Evolutionary conservation across 768 basidiomycete genomes (phyloP).

Genomic region (Tephrocybe sp.): DNA sequence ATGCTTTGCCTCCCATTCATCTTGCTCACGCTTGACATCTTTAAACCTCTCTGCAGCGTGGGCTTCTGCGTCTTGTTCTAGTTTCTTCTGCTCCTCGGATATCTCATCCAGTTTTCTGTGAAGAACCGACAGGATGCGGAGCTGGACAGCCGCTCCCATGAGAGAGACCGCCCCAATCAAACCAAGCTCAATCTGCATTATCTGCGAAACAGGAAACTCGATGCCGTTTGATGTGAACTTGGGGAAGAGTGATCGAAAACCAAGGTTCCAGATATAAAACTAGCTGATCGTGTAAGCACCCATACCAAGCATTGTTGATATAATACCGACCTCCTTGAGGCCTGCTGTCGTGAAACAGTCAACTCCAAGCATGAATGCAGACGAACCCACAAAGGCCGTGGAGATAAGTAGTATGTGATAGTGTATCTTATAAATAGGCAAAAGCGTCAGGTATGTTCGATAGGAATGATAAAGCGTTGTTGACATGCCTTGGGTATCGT

Average conservation of each 20-base stretch:
- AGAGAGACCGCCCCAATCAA: slow-evolving; percentile 81
- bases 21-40: slow-evolving; percentile 64
- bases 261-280: slow-evolving; percentile 97
- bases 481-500: slow-evolving; percentile 68
- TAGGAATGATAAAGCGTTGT: slow-evolving; percentile 3
- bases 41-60: slow-evolving; percentile 71
- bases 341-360: slow-evolving; percentile 93
- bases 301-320: not conserved
- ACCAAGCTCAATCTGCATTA: slow-evolving; percentile 93
- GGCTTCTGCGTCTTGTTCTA: slow-evolving; percentile 74
- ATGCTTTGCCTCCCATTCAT: slow-evolving; percentile 88
- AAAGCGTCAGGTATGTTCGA: slow-evolving; percentile 12
- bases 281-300: slow-evolving; percentile 25
- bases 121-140: slow-evolving; percentile 80
- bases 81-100: slow-evolving; percentile 66
- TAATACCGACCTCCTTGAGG: slow-evolving; percentile 77
- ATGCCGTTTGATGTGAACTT: slow-evolving; percentile 69
- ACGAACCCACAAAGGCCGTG: slow-evolving; percentile 88
- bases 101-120: slow-evolving; percentile 81
- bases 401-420: slow-evolving; percentile 84
- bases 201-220: slow-evolving; percentile 81
- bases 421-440: slow-evolving; percentile 53
- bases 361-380: slow-evolving; percentile 88
- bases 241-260: slow-evolving; percentile 78
- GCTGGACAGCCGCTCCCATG: slow-evolving; percentile 88